Evolutionary conservation across 495 filamentous ascomycete species (phyloP).

Genomic region (Pyronema omphalodes): DNA sequence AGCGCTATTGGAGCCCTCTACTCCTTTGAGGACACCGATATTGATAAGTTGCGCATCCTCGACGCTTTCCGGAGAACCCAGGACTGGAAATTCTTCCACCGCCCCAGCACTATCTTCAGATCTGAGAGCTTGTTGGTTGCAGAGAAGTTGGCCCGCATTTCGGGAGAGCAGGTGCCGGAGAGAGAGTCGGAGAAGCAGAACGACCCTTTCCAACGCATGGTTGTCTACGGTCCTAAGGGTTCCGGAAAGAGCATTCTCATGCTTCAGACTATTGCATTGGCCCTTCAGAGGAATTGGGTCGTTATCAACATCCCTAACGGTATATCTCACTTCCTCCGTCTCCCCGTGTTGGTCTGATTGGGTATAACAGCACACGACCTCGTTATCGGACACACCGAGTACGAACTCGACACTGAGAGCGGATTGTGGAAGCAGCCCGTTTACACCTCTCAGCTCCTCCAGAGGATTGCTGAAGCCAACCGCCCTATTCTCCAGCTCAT

Average conservation of each 20-base stretch:
- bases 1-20: constrained; percentile 44
- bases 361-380: constrained; percentile 56
- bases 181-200: constrained; percentile 32
- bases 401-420: constrained; percentile 43
- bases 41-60: constrained; percentile 60
- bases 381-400: constrained; percentile 57
- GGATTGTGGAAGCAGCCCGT: constrained; percentile 56
- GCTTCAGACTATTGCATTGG: constrained; percentile 70
- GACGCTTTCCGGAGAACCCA: constrained; percentile 87
- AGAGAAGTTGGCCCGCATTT: constrained; percentile 31
- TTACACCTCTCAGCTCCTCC: constrained; percentile 54
- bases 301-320: constrained; percentile 86
- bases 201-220: constrained; percentile 24
- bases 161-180: constrained; percentile 26
- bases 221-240: constrained; percentile 54
- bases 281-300: constrained; percentile 65
- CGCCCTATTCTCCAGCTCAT: constrained; percentile 37
- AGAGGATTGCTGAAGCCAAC: constrained; percentile 55
- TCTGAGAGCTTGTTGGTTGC: constrained; percentile 54
- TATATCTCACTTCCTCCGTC: constrained; percentile 26
- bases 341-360: neutral
- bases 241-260: constrained; percentile 73
- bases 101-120: constrained; percentile 57
- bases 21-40: constrained; percentile 37
- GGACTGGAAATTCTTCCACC: constrained; percentile 69